These are phyloP conservation scores for Gynandropsis gynandra DNA, from an alignment of 345 rosid genomes.

Conservation along the genomic window DNA sequence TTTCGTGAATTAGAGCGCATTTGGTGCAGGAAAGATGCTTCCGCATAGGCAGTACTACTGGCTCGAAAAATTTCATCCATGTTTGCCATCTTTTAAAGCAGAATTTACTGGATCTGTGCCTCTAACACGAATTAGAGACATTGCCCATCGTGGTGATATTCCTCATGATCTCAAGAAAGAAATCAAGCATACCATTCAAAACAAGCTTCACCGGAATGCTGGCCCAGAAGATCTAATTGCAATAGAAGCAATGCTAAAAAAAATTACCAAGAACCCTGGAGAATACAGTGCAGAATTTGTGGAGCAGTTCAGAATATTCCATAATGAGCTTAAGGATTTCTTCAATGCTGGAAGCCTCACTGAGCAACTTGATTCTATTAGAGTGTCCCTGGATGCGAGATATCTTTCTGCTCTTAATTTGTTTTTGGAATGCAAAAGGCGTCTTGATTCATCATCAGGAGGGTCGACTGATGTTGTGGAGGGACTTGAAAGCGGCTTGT, in stretches of 20 bases:
- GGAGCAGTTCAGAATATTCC: too few relatives aligned
- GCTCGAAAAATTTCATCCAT: conserved; percentile 43
- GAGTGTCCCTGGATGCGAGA: conserved; percentile 67
- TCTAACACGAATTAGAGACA: too few relatives aligned
- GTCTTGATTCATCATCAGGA: too few relatives aligned
- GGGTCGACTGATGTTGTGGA: too few relatives aligned
- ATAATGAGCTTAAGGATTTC: too few relatives aligned
- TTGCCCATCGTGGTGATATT: too few relatives aligned
- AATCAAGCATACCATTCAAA: too few relatives aligned
- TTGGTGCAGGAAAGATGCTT: conserved; percentile 53
- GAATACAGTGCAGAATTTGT: conserved; percentile 77
- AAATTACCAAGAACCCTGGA: conserved; percentile 78
- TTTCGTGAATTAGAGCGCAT: conserved; percentile 76
- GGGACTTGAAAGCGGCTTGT: too few relatives aligned
- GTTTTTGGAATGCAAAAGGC: too few relatives aligned
- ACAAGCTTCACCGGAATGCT: too few relatives aligned
- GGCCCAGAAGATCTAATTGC: conserved; percentile 85
- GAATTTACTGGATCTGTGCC: conserved; percentile 90
- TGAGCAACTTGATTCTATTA: conserved; percentile 83
- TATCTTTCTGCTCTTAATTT: conserved; percentile 46
- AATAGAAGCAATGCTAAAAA: conserved; percentile 90
- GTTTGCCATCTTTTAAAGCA: conserved; percentile 93
- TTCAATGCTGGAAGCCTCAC: conserved; percentile 99
- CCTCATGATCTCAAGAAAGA: too few relatives aligned
- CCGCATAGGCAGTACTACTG: conserved; percentile 58